Base-by-base conservation (phyloP, 139 green algal species). In the Chloropicon primus region DNA sequence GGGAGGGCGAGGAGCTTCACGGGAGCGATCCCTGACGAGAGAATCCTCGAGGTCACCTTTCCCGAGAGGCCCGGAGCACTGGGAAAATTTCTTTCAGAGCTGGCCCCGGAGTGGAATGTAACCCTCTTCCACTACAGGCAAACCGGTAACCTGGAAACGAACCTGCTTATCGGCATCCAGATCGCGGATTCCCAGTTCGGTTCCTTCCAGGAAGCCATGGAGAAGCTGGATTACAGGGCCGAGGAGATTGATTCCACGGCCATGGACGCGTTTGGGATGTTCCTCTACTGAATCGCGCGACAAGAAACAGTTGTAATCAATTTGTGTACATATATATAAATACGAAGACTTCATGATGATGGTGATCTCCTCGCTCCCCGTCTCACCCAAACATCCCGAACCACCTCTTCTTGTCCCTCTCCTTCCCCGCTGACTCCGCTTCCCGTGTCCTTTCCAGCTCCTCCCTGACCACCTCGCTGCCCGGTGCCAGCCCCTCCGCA, bases 61-160 rank as follows among this genome's bases (percentile, higher is more conserved):
- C 95, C 95, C 1, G 95, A 99, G 85, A 79, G 89, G 1, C 80
- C 89, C 1, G 95, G 95, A 0, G 91, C 95, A 1, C 87, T 99
- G 29, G 54, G 76, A 3, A 78, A 79, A 29, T 98, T 99, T 86
- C 82, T 99, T 71, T 73, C 83, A 1, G 80, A 80, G 0, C 23
- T 98, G 1, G 90, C 81, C 1, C 88, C 93, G 1, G 79, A 79
- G 1, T 98, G 88, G 88, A 94, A 97, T 76, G 86, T 99, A 62
- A 96, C 95, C 2, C 86, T 98, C 21, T 98, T 99, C 87, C 94
- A 98, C 88, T 99, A 98, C 88, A 86, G 95, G 53, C 85, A 85
- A 54, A 90, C 88, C 1, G 90, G 91, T 81, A 93, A 93, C 88
- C 81, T 86, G 53, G 84, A 89, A 28, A 88, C 84, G 25, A 86